These are phyloP conservation scores for Ramaria rubella DNA, from an alignment of 768 basidiomycete species.

Conservation along the genomic window DNA sequence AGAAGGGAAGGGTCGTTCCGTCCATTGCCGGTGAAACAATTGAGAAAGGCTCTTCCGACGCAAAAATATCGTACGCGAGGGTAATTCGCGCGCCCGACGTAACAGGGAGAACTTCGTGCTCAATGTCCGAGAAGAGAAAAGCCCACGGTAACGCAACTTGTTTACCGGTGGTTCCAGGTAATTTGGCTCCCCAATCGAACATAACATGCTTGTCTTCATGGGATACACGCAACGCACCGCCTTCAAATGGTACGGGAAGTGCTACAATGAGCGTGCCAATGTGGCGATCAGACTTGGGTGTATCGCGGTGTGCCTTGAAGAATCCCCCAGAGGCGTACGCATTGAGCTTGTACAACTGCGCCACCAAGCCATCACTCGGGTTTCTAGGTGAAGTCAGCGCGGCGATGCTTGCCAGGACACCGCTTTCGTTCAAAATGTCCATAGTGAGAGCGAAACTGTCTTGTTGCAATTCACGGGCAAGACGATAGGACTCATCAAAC, in stretches of 20 bases:
- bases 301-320: conserved; percentile 16
- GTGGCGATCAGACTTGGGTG: conserved; percentile 9
- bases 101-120: conserved; percentile 34
- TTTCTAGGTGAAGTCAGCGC: conserved; percentile 16
- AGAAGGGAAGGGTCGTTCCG: not conserved
- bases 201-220: conserved; percentile 6
- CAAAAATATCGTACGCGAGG: conserved; percentile 27
- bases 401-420: conserved; percentile 19
- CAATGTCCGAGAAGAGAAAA: conserved; percentile 35
- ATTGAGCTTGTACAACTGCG: conserved; percentile 34
- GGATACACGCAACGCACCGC: conserved; percentile 8
- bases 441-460: conserved; percentile 31
- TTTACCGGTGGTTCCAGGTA: not conserved
- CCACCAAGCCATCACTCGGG: conserved; percentile 24
- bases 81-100: conserved; percentile 35
- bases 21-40: not conserved
- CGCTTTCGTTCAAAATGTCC: conserved; percentile 19
- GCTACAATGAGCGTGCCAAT: conserved; percentile 15
- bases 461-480: conserved; percentile 39
- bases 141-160: conserved; percentile 16
- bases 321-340: conserved; percentile 26
- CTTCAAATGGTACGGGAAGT: conserved; percentile 11
- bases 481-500: conserved; percentile 40
- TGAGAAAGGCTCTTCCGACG: not conserved
- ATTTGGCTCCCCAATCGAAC: conserved; percentile 3